A percentile compares a stretch with the other conserved stretches of the same genome.
Evolutionary conservation across 257 asterid genomes (phyloP).

Genomic region (Solanum tarijense): DNA sequence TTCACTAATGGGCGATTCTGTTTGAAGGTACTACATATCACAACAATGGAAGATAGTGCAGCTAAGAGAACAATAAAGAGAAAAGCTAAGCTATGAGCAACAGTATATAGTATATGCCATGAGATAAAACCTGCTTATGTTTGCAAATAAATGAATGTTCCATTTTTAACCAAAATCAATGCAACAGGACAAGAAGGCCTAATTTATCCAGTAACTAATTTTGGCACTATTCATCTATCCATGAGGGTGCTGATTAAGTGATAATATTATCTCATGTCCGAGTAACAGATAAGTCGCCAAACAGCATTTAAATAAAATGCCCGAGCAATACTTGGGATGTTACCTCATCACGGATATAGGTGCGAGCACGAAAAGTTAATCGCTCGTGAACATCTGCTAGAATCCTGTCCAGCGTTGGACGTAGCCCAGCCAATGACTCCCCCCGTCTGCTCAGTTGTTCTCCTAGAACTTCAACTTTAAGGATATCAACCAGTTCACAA

Average conservation of each 20-base stretch:
- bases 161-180: background rate
- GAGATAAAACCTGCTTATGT: background rate
- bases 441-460: conserved; percentile 84
- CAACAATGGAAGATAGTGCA: background rate
- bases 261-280: background rate
- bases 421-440: conserved; percentile 80
- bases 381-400: conserved; percentile 97
- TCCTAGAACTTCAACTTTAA: conserved; percentile 89
- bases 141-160: background rate
- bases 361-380: conserved; percentile 90
- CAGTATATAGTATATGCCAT: background rate
- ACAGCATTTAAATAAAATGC: background rate
- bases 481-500: conserved; percentile 91
- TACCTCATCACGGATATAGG: conserved; percentile 95
- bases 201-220: background rate
- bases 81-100: background rate
- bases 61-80: background rate
- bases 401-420: conserved; percentile 86
- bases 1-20: background rate
- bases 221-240: background rate
- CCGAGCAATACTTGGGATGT: conserved; percentile 2
- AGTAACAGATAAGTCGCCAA: background rate
- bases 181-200: background rate
- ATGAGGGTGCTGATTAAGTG: background rate
- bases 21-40: background rate